Percentiles rank a stretch among this genome's conserved stretches.
Evolutionary conservation across 495 filamentous ascomycete genomes (phyloP).

Genomic region (Xylaria castorea): DNA sequence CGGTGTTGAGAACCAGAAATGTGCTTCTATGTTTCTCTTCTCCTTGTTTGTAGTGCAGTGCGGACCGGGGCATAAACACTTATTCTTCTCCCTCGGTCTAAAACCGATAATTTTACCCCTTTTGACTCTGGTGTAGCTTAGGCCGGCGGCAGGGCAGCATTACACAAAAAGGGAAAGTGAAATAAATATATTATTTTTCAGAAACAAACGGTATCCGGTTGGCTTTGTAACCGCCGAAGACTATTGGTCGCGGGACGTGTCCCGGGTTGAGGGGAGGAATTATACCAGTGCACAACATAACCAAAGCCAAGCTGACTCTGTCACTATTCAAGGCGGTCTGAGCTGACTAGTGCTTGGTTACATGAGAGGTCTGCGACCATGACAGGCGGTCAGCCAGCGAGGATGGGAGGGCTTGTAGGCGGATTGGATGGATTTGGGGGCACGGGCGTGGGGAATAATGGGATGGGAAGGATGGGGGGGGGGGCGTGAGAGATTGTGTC

Average conservation of each 20-base stretch:
- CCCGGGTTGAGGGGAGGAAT: constrained; percentile 20
- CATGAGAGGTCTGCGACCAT: constrained; percentile 37
- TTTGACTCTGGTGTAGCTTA: constrained; percentile 3
- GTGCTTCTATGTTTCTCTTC: constrained; percentile 2
- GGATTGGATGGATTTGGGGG: constrained; percentile 34
- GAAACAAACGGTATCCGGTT: constrained; percentile 19
- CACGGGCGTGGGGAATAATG: constrained; percentile 26
- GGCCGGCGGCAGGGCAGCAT: not conserved
- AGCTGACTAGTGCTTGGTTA: constrained; percentile 34
- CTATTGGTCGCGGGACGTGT: constrained; percentile 24
- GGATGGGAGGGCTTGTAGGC: constrained; percentile 18
- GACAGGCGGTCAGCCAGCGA: constrained; percentile 43
- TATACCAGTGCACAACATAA: constrained; percentile 9
- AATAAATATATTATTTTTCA: constrained; percentile 11
- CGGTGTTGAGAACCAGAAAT: constrained; percentile 14
- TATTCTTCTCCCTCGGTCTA: not conserved
- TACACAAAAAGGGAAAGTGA: constrained; percentile 11
- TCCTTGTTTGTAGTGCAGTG: constrained; percentile 3
- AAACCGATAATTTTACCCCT: constrained; percentile 4
- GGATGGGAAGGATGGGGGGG: constrained; percentile 10
- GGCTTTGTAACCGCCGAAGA: constrained; percentile 12
- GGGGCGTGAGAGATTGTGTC: constrained; percentile 31
- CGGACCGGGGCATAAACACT: not conserved
- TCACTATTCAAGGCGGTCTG: constrained; percentile 31
- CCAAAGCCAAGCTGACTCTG: constrained; percentile 30